Base-by-base conservation (phyloP, 129 eudicot genomes). In the Gnaphalium uliginosum region DNA sequence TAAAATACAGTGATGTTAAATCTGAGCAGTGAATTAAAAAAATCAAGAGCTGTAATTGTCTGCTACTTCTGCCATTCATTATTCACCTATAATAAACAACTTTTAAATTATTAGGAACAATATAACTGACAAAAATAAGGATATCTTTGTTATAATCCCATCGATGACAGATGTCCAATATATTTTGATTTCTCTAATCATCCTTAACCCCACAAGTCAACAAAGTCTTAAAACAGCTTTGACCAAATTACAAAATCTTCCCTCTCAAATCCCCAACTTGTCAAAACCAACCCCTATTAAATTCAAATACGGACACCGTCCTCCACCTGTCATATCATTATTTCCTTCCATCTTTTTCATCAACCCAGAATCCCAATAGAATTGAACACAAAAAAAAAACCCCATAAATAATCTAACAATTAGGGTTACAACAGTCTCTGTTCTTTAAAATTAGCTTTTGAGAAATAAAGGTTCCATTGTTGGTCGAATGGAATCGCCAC, bases 401-500 rank as follows among this genome's bases (percentile, higher is more conserved):
- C 56, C 39, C 11, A 56, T 19, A 56, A 56, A 56, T 18, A 19
- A 22, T 56, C 3, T 4, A 43, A 14, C 76, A 35, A 33, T n/a
- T 54, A 35, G 33, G 79, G 18, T 68, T 27, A 39, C 33, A 37
- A 46, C 53, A 46, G 22, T 53, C 59, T 54, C 59, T 37, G 46
- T 19, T 41, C 68, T 66, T 67, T 76, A 21, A 66, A 4, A 25
- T 76, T 67, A 10, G 30, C 46, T 78, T 78, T 21, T 21, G 25
- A 21, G 66, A 62, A 69, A 68, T 43, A 57, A 69, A 78, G 71
- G 60, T 11, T 68, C 75, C 27, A 25, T n/a, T 58, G 39, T 21
- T 46, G 69, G 74, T 57, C 32, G 74, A n/a, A 85, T 86, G 90
- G 82, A 84, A 72, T 81, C 88, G 5, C 74, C 87, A 41, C 72